Evolutionary conservation across 2,329 filamentous ascomycete genomes (phyloP).

Genomic region (Myrmaecium sp.): DNA sequence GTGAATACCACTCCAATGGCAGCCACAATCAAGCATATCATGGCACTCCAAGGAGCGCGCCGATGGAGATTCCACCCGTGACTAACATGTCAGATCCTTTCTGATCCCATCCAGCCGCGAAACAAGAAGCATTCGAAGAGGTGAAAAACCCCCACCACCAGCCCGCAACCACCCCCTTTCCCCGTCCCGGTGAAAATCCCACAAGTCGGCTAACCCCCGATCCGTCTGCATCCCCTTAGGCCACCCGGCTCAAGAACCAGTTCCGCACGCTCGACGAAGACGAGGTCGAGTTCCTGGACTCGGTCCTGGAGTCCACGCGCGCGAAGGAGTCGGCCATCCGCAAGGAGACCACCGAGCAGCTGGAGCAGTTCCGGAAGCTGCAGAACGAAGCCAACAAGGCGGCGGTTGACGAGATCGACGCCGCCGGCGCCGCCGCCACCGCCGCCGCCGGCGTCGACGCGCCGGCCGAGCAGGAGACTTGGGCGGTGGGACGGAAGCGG

Average conservation of each 20-base stretch:
- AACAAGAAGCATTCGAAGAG: constrained; percentile 71
- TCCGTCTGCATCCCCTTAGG: too few species aligned
- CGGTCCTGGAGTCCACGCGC: constrained; percentile 38
- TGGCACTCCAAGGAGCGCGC: constrained; percentile 1
- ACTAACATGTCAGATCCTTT: constrained; percentile 17
- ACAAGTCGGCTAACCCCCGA: too few species aligned
- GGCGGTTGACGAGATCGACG: constrained; percentile 21
- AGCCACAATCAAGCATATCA: not conserved
- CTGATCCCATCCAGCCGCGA: constrained; percentile 39
- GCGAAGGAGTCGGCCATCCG: constrained; percentile 39
- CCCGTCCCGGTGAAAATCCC: not conserved
- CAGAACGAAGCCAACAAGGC: constrained; percentile 42
- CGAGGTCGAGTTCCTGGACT: constrained; percentile 57
- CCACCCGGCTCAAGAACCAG: constrained; percentile 54
- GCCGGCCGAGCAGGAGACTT: constrained; percentile 28
- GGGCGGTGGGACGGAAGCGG: constrained; percentile 34
- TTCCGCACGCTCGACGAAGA: constrained; percentile 64
- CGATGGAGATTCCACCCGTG: too few species aligned
- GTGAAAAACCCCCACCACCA: constrained; percentile 8
- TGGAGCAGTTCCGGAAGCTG: constrained; percentile 41
- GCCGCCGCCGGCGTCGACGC: constrained; percentile 15
- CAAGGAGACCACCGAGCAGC: constrained; percentile 40
- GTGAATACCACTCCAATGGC: constrained; percentile 20
- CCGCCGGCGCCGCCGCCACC: constrained; percentile 12
- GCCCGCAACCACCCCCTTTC: not conserved